Evolutionary conservation across 2,329 filamentous ascomycete species (phyloP).

Genomic region (Zarea fungicola): DNA sequence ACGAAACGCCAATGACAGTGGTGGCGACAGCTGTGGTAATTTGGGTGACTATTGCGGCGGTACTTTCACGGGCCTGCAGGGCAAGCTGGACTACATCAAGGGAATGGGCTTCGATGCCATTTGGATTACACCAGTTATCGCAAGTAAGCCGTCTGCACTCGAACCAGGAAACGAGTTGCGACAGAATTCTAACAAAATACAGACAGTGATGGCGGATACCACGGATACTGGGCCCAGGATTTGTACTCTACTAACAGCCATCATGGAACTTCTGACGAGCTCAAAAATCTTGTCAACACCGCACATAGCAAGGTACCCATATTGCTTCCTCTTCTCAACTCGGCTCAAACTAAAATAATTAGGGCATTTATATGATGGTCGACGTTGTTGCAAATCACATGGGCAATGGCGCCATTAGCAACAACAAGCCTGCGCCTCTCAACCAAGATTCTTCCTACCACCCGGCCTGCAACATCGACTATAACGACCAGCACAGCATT

Average conservation of each 20-base stretch:
- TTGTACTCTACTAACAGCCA: constrained; percentile 50
- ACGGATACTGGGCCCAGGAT: constrained; percentile 51
- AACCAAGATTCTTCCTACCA: constrained; percentile 57
- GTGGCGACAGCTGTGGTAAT: constrained; percentile 36
- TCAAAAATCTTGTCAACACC: constrained; percentile 50
- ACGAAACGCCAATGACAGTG: constrained; percentile 36
- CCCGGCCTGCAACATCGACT: constrained; percentile 52
- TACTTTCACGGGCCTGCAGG: constrained; percentile 52
- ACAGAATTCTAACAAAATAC: neutral
- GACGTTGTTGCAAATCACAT: constrained; percentile 58
- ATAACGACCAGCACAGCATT: constrained; percentile 42
- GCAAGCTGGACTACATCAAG: constrained; percentile 58
- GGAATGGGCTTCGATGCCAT: constrained; percentile 55
- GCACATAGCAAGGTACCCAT: constrained; percentile 49
- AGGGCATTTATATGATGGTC: constrained; percentile 51
- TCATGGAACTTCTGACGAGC: constrained; percentile 54
- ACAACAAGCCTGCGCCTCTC: constrained; percentile 37
- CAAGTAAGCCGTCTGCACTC: constrained; percentile 36
- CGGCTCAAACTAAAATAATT: constrained; percentile 1
- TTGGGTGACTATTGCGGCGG: constrained; percentile 54
- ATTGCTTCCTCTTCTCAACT: neutral
- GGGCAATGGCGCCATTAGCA: constrained; percentile 45
- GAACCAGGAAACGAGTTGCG: neutral
- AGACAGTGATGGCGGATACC: constrained; percentile 42
- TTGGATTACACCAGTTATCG: constrained; percentile 54